Conservation (phyloP, 345 rosid genomes). For the Citrus reticulata region DNA sequence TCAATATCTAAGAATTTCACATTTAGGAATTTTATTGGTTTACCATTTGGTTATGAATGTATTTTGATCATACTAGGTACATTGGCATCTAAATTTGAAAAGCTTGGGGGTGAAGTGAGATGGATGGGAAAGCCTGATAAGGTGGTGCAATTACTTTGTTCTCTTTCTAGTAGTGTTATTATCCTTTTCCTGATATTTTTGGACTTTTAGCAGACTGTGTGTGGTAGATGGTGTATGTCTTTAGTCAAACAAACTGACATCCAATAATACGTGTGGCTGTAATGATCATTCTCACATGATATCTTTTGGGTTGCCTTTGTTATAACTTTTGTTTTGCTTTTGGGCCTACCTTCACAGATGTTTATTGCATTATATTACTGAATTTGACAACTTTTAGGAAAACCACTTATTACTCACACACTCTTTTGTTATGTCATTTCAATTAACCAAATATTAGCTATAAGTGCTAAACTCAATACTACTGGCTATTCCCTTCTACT, state of each 20-base stretch:
- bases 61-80: conserved; percentile 41
- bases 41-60: neutral
- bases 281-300: neutral
- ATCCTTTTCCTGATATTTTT: neutral
- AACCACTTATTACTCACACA: neutral
- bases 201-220: neutral
- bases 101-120: conserved; percentile 86
- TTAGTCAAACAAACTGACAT: neutral
- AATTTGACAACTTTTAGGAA: neutral
- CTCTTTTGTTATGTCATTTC: neutral
- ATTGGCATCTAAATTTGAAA: conserved; percentile 80
- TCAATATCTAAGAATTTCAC: neutral
- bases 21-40: neutral
- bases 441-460: neutral
- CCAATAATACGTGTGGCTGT: neutral
- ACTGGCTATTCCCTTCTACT: neutral
- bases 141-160: conserved; percentile 34
- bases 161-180: neutral
- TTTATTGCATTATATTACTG: neutral
- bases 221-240: neutral
- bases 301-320: neutral
- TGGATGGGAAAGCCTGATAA: conserved; percentile 98
- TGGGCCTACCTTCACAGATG: neutral
- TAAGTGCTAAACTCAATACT: neutral
- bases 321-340: neutral